Evolutionary conservation across 768 basidiomycete species (phyloP), one percentile per base, ranked within the genome.

Genomic region (Rhizopogon salebrosus): DNA sequence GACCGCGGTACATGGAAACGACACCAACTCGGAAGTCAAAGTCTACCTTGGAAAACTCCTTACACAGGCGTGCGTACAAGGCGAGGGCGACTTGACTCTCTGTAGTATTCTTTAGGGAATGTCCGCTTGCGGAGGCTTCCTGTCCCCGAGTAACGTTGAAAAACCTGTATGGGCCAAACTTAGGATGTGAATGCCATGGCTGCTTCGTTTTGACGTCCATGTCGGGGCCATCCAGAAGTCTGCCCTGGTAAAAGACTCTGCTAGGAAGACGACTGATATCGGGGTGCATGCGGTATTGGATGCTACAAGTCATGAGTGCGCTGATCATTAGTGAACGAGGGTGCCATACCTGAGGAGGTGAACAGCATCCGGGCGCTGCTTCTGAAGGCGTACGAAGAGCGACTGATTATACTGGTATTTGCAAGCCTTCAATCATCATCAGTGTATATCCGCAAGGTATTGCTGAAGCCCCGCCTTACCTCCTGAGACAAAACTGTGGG

Each of bases 271-370:
- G 75, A 56, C 93, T 95, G 64, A 98, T 98, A 48, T 91, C 85
- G 1, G 95, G 95, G 64, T 99, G 95, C 97, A 99, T 99, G 58
- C 97, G 95, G 65, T 99, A 99, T 72, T 99, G 97, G 38, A 99
- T 98, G 60, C 95, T 98, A 54, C 54, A 29, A 54, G 22, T 40
- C 22, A 20, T 41, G 46, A 45, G 26, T 49, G 55, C 27, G 22
- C 46, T 8, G 13, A 5, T 10, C 38, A 54, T 11, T 22, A 51
- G 26, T 18, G 34, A 49, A 29, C 51, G 13, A 36, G 43, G 42
- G 9, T 3, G n/a, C 5, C 26, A 54, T 59, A 90, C 94, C 91
- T 95, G 41, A 99, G 71, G 1, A 99, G 76, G 69, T 98, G 92
- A 37, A 95, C 90, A 18, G 89, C 84, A n/a, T 89, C 82, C 6